These are phyloP conservation scores for Trichoderma koningiopsis DNA, from an alignment of 2,329 filamentous ascomycete genomes.

Conservation along the genomic window DNA sequence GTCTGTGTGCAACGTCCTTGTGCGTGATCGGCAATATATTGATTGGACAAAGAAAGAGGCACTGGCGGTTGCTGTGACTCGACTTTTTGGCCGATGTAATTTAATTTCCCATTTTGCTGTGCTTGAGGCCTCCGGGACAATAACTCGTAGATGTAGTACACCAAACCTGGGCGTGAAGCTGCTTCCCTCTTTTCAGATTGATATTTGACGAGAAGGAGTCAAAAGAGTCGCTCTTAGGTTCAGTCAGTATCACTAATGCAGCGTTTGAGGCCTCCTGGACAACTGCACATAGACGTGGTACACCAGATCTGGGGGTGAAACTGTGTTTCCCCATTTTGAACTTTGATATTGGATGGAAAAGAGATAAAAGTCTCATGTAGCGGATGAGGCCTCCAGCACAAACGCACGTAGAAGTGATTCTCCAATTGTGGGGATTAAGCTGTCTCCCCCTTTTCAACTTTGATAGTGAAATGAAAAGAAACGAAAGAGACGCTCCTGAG, in stretches of 20 bases:
- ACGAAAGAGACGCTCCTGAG: background rate
- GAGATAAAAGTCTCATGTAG: background rate
- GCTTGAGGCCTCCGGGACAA: background rate
- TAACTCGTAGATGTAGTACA: background rate
- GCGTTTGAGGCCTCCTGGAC: background rate
- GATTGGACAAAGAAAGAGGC: background rate
- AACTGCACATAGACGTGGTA: background rate
- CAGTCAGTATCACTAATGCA: background rate
- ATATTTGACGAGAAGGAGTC: too few relatives aligned
- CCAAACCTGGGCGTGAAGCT: background rate
- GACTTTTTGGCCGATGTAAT: background rate
- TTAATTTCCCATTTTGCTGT: background rate
- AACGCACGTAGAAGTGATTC: background rate
- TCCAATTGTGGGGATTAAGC: background rate
- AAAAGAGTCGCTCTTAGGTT: too few relatives aligned
- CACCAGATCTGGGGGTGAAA: background rate
- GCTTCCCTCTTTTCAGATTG: too few relatives aligned
- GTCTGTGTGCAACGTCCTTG: background rate
- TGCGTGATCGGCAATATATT: background rate
- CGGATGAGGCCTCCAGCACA: background rate
- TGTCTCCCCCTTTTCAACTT: background rate
- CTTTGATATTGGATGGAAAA: too few relatives aligned
- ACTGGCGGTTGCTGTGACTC: background rate
- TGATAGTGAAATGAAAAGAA: background rate
- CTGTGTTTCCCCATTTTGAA: background rate